Base-by-base conservation (phyloP, 805 yeast species). In the Metschnikowia gelsemii region DNA sequence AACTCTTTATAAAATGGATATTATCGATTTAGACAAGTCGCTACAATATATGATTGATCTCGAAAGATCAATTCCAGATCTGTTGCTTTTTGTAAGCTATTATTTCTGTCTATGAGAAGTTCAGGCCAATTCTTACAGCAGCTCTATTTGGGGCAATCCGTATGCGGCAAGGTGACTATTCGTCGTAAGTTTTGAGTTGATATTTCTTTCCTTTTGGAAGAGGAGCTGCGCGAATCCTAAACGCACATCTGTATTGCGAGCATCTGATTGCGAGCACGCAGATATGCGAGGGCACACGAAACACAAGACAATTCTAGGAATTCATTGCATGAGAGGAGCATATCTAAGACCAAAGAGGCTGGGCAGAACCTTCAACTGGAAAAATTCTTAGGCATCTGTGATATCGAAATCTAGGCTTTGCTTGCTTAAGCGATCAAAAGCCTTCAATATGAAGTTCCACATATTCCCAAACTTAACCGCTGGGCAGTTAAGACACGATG, bases 141-240 rank as follows among this genome's bases (percentile, higher is more conserved):
- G 14, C 14, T 13, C 18, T 11, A n/a, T 4, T 5, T 7, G 22
- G 18, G 32, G 31, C 38, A 35, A 35, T 18, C 18, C 32, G 24
- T 26, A 24, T 26, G 23, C 38, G 25, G 30, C 37, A 20, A 19
- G 19, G 31, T 32, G 29, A 26, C 24, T n/a, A 19, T 19, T 28
- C 17, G 13, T 21, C 39, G 32, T 35, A 28, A 21, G 32, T 13
- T 35, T n/a, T n/a, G n/a, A n/a, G n/a, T n/a, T n/a, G n/a, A n/a
- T n/a, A n/a, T n/a, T n/a, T n/a, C n/a, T n/a, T n/a, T n/a, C n/a
- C n/a, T n/a, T n/a, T 9, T 12, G 18, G n/a, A 8, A 17, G 21
- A 22, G 13, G 25, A 3, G 21, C 28, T 24, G 41, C 41, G 41
- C 41, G 30, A 21, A 38, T 38, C 41, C 41, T 32, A 31, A 30